Evolutionary conservation across 2,329 filamentous ascomycete genomes (phyloP).

Genomic region (Sclerotiophoma versabilis): DNA sequence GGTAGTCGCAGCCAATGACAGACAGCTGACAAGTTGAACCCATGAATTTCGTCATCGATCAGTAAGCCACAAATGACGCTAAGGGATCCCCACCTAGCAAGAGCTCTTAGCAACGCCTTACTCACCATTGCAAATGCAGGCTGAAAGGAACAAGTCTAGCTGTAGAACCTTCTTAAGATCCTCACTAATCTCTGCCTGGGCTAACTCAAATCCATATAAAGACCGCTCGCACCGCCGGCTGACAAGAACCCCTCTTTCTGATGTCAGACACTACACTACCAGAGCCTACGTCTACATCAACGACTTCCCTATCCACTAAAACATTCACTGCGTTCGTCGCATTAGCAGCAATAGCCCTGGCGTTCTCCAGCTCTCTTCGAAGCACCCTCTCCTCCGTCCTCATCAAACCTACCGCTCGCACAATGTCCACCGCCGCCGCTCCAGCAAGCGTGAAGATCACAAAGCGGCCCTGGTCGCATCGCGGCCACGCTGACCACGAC

Average conservation of each 20-base stretch:
- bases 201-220: conserved; percentile 39
- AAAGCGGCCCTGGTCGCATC: conserved; percentile 72
- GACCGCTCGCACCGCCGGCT: conserved; percentile 10
- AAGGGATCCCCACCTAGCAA: conserved; percentile 15
- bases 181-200: conserved; percentile 26
- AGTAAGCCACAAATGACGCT: conserved; percentile 31
- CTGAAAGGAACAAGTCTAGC: conserved; percentile 21
- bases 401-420: conserved; percentile 40
- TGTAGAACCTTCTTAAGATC: conserved; percentile 33
- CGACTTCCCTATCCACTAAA: conserved; percentile 31
- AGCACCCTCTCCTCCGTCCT: conserved; percentile 45
- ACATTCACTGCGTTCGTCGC: conserved; percentile 40
- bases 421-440: conserved; percentile 50
- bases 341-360: conserved; percentile 55
- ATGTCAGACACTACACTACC: conserved; percentile 40
- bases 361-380: conserved; percentile 52
- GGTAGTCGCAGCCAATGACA: conserved; percentile 30
- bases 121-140: conserved; percentile 46
- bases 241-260: conserved; percentile 22
- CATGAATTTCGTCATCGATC: conserved; percentile 39
- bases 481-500: conserved; percentile 82
- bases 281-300: conserved; percentile 23
- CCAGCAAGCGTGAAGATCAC: conserved; percentile 66
- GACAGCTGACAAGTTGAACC: conserved; percentile 22
- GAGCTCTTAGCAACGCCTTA: conserved; percentile 34